These are phyloP conservation scores for Fusarium luffae DNA, from an alignment of 2,329 filamentous ascomycete species.

Conservation along the genomic window DNA sequence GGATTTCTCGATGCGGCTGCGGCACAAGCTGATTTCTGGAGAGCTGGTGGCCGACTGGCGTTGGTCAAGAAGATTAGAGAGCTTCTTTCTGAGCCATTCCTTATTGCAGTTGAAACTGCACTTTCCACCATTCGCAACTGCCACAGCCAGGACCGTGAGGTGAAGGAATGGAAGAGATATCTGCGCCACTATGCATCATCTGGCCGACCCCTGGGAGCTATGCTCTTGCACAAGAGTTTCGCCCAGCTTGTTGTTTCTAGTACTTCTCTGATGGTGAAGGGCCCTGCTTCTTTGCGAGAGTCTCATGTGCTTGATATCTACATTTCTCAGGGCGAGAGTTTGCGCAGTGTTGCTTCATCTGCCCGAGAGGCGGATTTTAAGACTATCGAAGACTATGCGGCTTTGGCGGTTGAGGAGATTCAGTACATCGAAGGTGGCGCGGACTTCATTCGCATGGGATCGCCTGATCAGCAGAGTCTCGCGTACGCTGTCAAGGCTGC, in stretches of 20 bases:
- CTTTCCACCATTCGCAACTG: slow-evolving; percentile 91
- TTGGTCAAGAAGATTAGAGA: slow-evolving; percentile 77
- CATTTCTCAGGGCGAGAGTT: slow-evolving; percentile 66
- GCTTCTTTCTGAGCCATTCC: slow-evolving; percentile 84
- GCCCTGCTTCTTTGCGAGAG: slow-evolving; percentile 67
- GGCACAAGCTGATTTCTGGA: slow-evolving; percentile 84
- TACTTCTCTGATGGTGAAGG: slow-evolving; percentile 77
- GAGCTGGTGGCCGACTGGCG: slow-evolving; percentile 74
- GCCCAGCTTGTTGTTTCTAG: slow-evolving; percentile 84
- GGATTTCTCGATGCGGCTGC: slow-evolving; percentile 90
- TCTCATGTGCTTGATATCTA: slow-evolving; percentile 79
- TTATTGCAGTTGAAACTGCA: slow-evolving; percentile 87
- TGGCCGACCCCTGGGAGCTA: slow-evolving; percentile 86
- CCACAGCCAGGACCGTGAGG: slow-evolving; percentile 69
- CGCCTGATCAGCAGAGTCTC: slow-evolving; percentile 85
- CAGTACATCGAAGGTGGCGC: slow-evolving; percentile 86
- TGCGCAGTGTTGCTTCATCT: slow-evolving; percentile 47
- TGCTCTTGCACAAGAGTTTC: slow-evolving; percentile 90
- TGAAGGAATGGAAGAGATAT: slow-evolving; percentile 90
- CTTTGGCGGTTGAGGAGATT: slow-evolving; percentile 84
- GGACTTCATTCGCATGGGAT: slow-evolving; percentile 85
- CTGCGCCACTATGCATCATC: slow-evolving; percentile 82
- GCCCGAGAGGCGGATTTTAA: slow-evolving; percentile 63
- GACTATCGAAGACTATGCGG: slow-evolving; percentile 72
- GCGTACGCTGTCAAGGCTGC: slow-evolving; percentile 87